Evolutionary conservation across 768 basidiomycete species (phyloP), one percentile per base, ranked within the genome.

Genomic region (Leccinum aurantiacum): DNA sequence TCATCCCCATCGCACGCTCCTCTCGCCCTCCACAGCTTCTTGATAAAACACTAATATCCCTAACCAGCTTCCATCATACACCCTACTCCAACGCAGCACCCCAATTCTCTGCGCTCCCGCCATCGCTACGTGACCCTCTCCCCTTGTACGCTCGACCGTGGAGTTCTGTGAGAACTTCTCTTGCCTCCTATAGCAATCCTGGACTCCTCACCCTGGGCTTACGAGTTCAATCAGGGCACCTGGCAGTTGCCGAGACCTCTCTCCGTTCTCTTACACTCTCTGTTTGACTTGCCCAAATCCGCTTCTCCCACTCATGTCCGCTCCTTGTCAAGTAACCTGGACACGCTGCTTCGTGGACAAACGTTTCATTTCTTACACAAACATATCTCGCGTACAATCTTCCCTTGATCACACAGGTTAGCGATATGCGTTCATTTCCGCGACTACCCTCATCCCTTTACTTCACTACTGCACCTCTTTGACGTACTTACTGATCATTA

Each of bases 351-450:
- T 46, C 44, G 10, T 46, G 44, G 44, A 19, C 19, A 19, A 60
- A n/a, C 59, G 31, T 54, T 56, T 52, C 60, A 59, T 57, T 22
- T 38, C n/a, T 13, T 25, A 8, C 15, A 51, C 33, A 33, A n/a
- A 1, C 46, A 61, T 58, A 59, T 51, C 29, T 70, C 58, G 44
- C 63, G 37, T 62, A 62, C 38, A 22, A 35, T 41, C 37, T 41
- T 57, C 64, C 63, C 66, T 61, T 57, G 65, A 65, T 65, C 61
- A 51, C 57, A 58, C 7, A 44, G 37, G n/a, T 46, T 59, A 46
- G 31, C 57, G 58, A 63, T 19, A 52, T 59, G 27, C 41, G 3
- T 69, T 70, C 67, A 70, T 70, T 65, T 70, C 69, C 69, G 69
- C 46, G 8, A 46, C 4, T 10, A 33, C 56, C 58, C 54, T 62